Conservation (phyloP, 306 rosid species). For the Quercus robur region DNA sequence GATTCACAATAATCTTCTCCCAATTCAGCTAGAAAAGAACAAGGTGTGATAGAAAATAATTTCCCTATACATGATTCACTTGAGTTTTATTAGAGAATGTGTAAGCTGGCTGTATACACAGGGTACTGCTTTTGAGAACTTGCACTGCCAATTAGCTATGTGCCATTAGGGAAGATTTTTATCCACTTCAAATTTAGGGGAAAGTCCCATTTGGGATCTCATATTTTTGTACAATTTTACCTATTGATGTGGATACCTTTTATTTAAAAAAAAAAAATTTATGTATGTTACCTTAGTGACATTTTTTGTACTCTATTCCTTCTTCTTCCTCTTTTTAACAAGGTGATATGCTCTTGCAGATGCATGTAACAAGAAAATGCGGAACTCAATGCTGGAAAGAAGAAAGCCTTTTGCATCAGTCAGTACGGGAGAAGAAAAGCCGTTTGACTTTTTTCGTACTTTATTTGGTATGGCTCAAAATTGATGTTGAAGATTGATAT, state of each 20-base stretch:
- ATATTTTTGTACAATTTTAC: background rate
- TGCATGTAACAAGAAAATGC: conserved; percentile 39
- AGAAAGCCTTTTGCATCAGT: conserved; percentile 73
- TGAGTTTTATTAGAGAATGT: background rate
- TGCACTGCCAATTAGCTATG: background rate
- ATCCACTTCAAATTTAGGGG: background rate
- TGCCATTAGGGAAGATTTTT: background rate
- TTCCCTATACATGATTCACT: background rate
- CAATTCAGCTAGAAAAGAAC: background rate
- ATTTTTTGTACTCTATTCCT: background rate
- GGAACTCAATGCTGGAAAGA: conserved; percentile 24
- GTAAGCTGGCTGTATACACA: background rate
- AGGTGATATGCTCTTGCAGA: conserved; percentile 54
- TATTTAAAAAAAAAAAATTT: background rate
- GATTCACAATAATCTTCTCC: background rate
- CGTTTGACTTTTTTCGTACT: conserved; percentile 81
- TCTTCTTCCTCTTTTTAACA: conserved; percentile 29
- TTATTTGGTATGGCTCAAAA: conserved; percentile 56
- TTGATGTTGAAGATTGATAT: background rate
- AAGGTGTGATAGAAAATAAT: background rate
- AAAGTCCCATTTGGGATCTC: background rate
- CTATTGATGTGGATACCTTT: background rate
- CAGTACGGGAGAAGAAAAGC: conserved; percentile 64
- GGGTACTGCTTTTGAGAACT: background rate
- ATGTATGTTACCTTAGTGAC: background rate